These are phyloP conservation scores for Dimargaris cristalligena DNA, from an alignment of 192 early-diverging fungal genomes.

Conservation along the genomic window DNA sequence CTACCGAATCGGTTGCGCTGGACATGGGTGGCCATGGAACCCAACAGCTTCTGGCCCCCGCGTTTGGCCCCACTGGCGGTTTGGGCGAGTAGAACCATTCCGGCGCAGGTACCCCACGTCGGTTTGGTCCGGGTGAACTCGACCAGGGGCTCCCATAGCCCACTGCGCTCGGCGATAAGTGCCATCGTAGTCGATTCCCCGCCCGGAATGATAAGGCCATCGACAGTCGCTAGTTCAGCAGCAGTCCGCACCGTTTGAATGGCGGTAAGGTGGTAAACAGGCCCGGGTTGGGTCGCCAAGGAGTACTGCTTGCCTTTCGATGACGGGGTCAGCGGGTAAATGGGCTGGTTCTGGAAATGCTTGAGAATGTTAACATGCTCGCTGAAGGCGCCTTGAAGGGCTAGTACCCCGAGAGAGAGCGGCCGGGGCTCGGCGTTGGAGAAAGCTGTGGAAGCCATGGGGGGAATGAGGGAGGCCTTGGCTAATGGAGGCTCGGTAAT, in stretches of 20 bases:
- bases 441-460: background rate
- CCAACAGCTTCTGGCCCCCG: constrained; percentile 73
- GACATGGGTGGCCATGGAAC: constrained; percentile 67
- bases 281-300: constrained; percentile 16
- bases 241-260: constrained; percentile 44
- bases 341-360: constrained; percentile 21
- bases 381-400: constrained; percentile 91
- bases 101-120: constrained; percentile 92
- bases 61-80: constrained; percentile 53
- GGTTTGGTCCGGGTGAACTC: constrained; percentile 60
- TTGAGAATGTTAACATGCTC: constrained; percentile 80
- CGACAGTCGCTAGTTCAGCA: constrained; percentile 51
- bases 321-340: background rate
- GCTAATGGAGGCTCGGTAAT: no score
- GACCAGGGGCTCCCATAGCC: constrained; percentile 58
- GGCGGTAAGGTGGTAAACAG: constrained; percentile 17
- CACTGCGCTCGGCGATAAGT: constrained; percentile 73
- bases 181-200: constrained; percentile 93
- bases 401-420: constrained; percentile 19
- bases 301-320: constrained; percentile 37
- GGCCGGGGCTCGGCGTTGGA: background rate
- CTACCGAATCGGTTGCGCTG: constrained; percentile 88
- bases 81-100: constrained; percentile 81
- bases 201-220: constrained; percentile 87
- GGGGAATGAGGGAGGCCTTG: no score